Conservation (phyloP, 768 basidiomycete species). For the Gautieria morchelliformis region DNA sequence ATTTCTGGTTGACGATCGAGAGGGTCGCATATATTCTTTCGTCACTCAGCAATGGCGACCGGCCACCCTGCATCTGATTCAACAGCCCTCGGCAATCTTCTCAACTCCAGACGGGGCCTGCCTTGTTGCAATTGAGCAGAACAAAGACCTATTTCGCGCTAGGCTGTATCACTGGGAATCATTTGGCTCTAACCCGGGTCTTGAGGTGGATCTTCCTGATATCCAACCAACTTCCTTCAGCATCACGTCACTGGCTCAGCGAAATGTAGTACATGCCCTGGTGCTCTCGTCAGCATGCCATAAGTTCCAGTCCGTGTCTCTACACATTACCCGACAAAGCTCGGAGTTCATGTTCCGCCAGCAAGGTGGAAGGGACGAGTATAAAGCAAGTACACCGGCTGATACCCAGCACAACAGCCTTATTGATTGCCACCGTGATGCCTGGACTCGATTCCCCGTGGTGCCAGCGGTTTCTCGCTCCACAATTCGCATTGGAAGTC, state of each 20-base stretch:
- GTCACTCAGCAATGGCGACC: constrained; percentile 45
- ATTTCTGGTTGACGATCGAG: constrained; percentile 35
- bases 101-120: constrained; percentile 50
- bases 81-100: constrained; percentile 26
- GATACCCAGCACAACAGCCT: constrained; percentile 37
- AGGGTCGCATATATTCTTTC: constrained; percentile 43
- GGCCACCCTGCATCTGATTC: constrained; percentile 31
- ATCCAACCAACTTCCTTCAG: constrained; percentile 14
- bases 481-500: constrained; percentile 15
- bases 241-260: constrained; percentile 37
- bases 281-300: constrained; percentile 25
- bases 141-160: constrained; percentile 15
- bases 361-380: constrained; percentile 10
- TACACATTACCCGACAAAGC: constrained; percentile 45
- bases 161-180: constrained; percentile 46
- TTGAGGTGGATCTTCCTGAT: constrained; percentile 26
- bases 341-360: constrained; percentile 46
- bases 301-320: constrained; percentile 30
- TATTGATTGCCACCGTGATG: constrained; percentile 44
- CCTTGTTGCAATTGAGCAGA: constrained; percentile 26
- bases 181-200: constrained; percentile 42
- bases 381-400: background rate
- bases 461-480: constrained; percentile 40
- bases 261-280: constrained; percentile 34
- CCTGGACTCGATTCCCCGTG: constrained; percentile 56